Base-by-base conservation (phyloP, 192 early-diverging fungal genomes). In the Rhizoclosmatium sp. region DNA sequence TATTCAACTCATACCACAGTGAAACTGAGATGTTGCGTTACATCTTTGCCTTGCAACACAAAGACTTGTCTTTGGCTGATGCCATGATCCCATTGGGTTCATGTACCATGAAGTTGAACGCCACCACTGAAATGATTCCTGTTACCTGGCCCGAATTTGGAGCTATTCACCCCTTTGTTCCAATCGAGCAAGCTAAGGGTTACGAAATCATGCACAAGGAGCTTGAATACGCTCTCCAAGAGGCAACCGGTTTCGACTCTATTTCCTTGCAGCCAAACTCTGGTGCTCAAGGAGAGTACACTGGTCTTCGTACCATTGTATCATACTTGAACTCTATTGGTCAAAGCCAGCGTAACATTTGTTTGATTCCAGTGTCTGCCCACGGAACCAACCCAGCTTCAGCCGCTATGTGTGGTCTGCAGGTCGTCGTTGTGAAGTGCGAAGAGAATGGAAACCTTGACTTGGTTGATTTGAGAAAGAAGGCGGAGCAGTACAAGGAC, bases 31-130 rank as follows among this genome's bases (percentile, higher is more conserved):
- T 99, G 93, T 89, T 99, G 67, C 92, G 98, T 69, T 99, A 99
- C 89, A 94, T 99, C 71, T 89, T 92, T 71, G 91, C 95, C 77
- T 90, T 99, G 45, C 95, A 98, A 87, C 94, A 91, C 90, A 98
- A 97, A 91, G 98, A 99, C 88, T 87, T 99, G 85, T 97, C 96
- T n/a, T 87, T 99, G 65, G 94, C 93, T 66, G 93, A 99, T 85
- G 96, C 98, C 58, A 99, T 99, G 98, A 99, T 99, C 75, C 95
- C 98, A 61, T 89, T 99, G 40, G 98, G 98, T 46, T 95, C 94
- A 56, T 99, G 98, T 90, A 99, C 98, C 72, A 99, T 99, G 98
- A 98, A 99, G 91, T 89, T 99, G 19, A 99, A 99, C 78, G 97
- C 97, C 60, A 98, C 98, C 54, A 95, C 95, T 31, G 96, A 99